Evolutionary conservation across 345 rosid species (phyloP).

Genomic region (Hibiscus mutabilis): DNA sequence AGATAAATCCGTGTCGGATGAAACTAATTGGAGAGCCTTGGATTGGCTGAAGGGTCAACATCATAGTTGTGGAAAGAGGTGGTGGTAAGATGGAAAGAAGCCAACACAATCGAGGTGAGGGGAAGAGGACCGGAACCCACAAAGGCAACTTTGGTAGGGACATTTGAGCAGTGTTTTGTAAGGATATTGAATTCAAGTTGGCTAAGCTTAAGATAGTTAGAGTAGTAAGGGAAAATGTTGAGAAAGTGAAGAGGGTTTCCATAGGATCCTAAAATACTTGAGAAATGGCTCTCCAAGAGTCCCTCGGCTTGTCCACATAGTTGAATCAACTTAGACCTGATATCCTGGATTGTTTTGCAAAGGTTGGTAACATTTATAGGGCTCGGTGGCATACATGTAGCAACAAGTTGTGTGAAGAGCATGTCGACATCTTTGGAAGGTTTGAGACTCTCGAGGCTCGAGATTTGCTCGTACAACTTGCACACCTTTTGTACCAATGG

Average conservation of each 20-base stretch:
- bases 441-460: slow-evolving; percentile 56
- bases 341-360: slow-evolving; percentile 43
- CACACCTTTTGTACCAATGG: slow-evolving; percentile 46
- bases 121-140: slow-evolving; percentile 93
- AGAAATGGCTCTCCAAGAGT: slow-evolving; percentile 56
- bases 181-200: slow-evolving; percentile 64
- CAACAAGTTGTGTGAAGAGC: slow-evolving; percentile 74
- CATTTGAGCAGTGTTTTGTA: slow-evolving; percentile 26
- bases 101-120: slow-evolving; percentile 68
- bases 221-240: slow-evolving; percentile 63
- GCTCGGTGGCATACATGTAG: slow-evolving; percentile 74
- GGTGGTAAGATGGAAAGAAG: slow-evolving; percentile 48
- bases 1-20: slow-evolving; percentile 56
- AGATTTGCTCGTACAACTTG: slow-evolving; percentile 59
- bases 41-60: slow-evolving; percentile 59
- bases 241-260: slow-evolving; percentile 74
- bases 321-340: slow-evolving; percentile 62
- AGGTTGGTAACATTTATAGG: slow-evolving; percentile 70
- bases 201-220: slow-evolving; percentile 81
- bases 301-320: slow-evolving; percentile 81
- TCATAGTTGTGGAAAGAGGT: slow-evolving; percentile 75
- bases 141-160: slow-evolving; percentile 58
- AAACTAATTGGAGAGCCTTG: slow-evolving; percentile 41
- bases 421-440: slow-evolving; percentile 81
- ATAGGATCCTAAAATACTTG: slow-evolving; percentile 49